These are phyloP conservation scores for Xylaria digitata DNA, from an alignment of 2,329 filamentous ascomycete species.

Conservation along the genomic window DNA sequence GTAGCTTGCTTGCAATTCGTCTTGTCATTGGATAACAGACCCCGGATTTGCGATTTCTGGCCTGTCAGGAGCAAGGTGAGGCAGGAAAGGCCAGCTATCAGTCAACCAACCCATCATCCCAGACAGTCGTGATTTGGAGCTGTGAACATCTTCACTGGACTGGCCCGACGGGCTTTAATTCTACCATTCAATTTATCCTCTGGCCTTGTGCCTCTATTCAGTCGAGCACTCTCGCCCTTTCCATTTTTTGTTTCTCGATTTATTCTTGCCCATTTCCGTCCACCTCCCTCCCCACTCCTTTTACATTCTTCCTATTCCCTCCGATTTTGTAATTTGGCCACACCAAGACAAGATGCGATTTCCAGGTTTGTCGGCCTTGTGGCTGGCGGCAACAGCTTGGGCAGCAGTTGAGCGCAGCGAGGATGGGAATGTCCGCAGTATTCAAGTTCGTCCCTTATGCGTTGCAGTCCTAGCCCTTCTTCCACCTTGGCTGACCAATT, in stretches of 20 bases:
- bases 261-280: slow-evolving; percentile 32
- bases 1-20: slow-evolving; percentile 42
- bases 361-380: slow-evolving; percentile 49
- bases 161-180: slow-evolving; percentile 37
- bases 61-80: slow-evolving; percentile 35
- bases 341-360: slow-evolving; percentile 48
- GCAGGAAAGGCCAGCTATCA: slow-evolving; percentile 50
- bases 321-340: slow-evolving; percentile 22
- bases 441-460: slow-evolving; percentile 69
- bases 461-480: slow-evolving; percentile 11
- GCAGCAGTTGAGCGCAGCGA: slow-evolving; percentile 59
- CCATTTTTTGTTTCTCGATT: slow-evolving; percentile 39
- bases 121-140: slow-evolving; percentile 18
- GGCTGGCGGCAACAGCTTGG: slow-evolving; percentile 54
- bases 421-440: slow-evolving; percentile 67
- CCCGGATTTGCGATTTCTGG: slow-evolving; percentile 36
- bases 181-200: slow-evolving; percentile 15
- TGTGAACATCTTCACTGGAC: slow-evolving; percentile 35
- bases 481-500: slow-evolving; percentile 32
- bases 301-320: slow-evolving; percentile 20
- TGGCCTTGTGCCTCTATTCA: slow-evolving; percentile 32
- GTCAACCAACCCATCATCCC: slow-evolving; percentile 23
- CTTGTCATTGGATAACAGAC: slow-evolving; percentile 41
- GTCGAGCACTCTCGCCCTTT: slow-evolving; percentile 24
- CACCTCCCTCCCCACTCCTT: slow-evolving; percentile 26